Evolutionary conservation across 805 yeast species (phyloP), one percentile per base, ranked within the genome.

Genomic region (Starmerella vaccinii): DNA sequence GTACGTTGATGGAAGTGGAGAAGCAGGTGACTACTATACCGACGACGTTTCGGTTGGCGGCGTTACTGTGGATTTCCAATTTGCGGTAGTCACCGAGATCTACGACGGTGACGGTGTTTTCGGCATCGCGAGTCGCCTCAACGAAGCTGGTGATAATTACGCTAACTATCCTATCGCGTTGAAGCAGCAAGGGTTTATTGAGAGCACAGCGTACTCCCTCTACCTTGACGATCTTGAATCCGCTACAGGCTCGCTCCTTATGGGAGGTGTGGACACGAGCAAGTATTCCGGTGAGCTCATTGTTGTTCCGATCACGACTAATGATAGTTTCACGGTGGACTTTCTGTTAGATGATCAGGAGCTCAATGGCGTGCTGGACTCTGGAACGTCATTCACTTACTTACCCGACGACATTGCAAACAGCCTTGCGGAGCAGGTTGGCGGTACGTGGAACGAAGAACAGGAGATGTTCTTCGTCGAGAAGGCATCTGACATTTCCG

Each of bases 11-110:
- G 57, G 55, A 3, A n/a, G 46, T 10, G 4, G n/a, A 19, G 80
- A 80, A 5, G 52, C 57, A 8, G 84, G 84, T n/a, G 58, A 54
- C 21, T 78, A 76, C 74, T 89, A 81, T 19, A 62, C 68, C 33
- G 96, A 87, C 60, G 67, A 68, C 39, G 71, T 86, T 6, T 55
- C 60, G 1, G 57, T 85, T 47, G 77, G 77, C 42, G 76, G 73
- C 48, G 75, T 72, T 46, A 64, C 73, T 13, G 66, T 72, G 2
- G 15, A 32, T 16, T 2, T 4, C 35, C 35, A 32, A 13, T 32
- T 32, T 16, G 35, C 35, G n/a, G 35, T 32, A 8, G 15, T 16
- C 2, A 16, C 9, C 18, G 16, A 32, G 18, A 2, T 16, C 15
- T 2, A 8, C 2, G 3, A 3, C 35, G 35, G 35, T 12, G 2